These are phyloP conservation scores for Craspedostauros australis DNA, from an alignment of 108 stramenopile genomes.

Conservation along the genomic window DNA sequence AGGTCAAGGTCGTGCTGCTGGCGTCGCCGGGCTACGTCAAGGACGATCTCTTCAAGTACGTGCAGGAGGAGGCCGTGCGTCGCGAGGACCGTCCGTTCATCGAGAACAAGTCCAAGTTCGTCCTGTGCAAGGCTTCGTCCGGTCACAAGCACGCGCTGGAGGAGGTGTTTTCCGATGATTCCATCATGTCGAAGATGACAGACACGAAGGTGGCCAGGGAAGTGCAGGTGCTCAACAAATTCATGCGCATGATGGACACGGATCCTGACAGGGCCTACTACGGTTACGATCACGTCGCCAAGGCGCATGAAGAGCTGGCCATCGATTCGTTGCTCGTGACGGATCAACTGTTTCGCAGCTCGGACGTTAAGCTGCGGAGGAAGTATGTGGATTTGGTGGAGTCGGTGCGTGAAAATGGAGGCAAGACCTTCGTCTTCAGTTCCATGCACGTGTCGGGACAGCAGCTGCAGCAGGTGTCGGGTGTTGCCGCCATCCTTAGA, in stretches of 20 bases:
- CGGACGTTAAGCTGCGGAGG: slow-evolving; percentile 65
- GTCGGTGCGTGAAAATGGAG: slow-evolving; percentile 78
- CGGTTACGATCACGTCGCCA: slow-evolving; percentile 76
- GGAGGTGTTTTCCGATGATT: slow-evolving; percentile 85
- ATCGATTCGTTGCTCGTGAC: slow-evolving; percentile 90
- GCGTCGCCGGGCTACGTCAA: slow-evolving; percentile 93
- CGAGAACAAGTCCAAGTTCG: slow-evolving; percentile 91
- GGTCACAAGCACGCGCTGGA: slow-evolving; percentile 96
- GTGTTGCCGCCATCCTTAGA: slow-evolving; percentile 92
- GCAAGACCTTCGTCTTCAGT: slow-evolving; percentile 82
- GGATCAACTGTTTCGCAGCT: slow-evolving; percentile 87
- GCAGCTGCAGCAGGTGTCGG: slow-evolving; percentile 87
- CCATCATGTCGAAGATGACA: slow-evolving; percentile 68
- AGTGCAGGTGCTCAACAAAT: slow-evolving; percentile 81
- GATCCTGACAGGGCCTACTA: slow-evolving; percentile 94
- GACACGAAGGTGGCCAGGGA: slow-evolving; percentile 91
- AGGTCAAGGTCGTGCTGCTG: slow-evolving; percentile 82
- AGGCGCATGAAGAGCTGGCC: slow-evolving; percentile 83
- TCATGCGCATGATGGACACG: slow-evolving; percentile 86
- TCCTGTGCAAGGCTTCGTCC: slow-evolving; percentile 84
- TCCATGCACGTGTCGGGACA: slow-evolving; percentile 92
- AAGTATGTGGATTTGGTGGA: slow-evolving; percentile 90
- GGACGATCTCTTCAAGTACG: slow-evolving; percentile 90
- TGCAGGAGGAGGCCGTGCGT: slow-evolving; percentile 63
- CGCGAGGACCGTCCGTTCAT: slow-evolving; percentile 77